A percentile compares a stretch with the other conserved stretches of the same genome.
These are phyloP conservation scores for Ambrosiella xylebori DNA, from an alignment of 2,329 filamentous ascomycete genomes.

Conservation along the genomic window DNA sequence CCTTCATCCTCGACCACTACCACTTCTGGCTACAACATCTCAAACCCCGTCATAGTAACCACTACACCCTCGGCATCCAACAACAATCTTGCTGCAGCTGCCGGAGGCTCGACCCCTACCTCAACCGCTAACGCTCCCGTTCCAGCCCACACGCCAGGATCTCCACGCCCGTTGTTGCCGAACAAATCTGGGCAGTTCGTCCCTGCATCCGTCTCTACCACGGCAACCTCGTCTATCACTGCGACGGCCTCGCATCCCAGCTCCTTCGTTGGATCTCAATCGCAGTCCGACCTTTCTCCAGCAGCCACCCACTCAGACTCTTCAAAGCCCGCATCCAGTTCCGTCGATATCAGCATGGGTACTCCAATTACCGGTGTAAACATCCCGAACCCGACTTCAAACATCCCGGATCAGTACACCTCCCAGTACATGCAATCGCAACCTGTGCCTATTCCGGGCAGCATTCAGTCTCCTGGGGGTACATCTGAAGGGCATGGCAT, in stretches of 20 bases:
- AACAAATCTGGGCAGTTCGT: slow-evolving; percentile 1
- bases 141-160: background rate
- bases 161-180: background rate
- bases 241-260: slow-evolving; percentile 1
- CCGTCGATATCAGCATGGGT: slow-evolving; percentile 3
- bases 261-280: background rate
- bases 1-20: background rate
- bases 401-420: background rate
- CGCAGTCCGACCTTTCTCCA: background rate
- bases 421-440: background rate
- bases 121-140: background rate
- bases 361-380: slow-evolving; percentile 2
- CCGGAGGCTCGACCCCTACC: background rate
- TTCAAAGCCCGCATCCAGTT: background rate
- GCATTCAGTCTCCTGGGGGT: background rate
- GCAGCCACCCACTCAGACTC: background rate
- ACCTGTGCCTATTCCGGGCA: background rate
- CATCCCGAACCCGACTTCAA: slow-evolving; percentile 2
- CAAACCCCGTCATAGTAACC: too few relatives aligned
- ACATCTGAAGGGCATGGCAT: slow-evolving; percentile 15
- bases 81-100: background rate
- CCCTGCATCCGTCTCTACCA: slow-evolving; percentile 5
- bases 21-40: background rate
- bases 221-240: slow-evolving; percentile 7
- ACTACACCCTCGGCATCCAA: too few relatives aligned